phyloP scores from a whole-genome alignment of 225 moss, liverwort and hornwort species.

The Rhytidiadelphus loreus region DNA sequence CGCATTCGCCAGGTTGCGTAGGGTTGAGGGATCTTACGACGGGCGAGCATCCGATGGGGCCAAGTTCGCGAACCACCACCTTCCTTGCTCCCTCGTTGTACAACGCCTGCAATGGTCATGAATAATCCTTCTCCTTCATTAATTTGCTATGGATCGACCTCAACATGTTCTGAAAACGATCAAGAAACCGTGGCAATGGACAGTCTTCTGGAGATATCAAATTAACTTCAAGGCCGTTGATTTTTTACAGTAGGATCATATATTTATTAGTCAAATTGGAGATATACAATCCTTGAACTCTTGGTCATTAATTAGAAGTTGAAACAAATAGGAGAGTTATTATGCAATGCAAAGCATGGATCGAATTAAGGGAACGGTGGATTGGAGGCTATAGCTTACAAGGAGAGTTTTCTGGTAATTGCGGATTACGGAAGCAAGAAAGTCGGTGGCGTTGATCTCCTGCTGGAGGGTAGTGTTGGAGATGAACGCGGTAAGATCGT shows the following conservation, averaged over 20 bases:
- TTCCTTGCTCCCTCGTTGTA: background rate
- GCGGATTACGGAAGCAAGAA: background rate
- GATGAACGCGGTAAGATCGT: conserved; percentile 13
- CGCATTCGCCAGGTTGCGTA: background rate
- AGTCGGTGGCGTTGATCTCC: conserved; percentile 11
- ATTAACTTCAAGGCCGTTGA: background rate
- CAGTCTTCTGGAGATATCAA: background rate
- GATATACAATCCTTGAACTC: background rate
- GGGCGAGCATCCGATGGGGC: background rate
- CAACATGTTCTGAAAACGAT: background rate
- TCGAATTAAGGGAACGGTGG: background rate
- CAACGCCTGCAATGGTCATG: background rate
- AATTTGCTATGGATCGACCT: background rate
- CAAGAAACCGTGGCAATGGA: background rate
- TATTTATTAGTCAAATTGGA: background rate
- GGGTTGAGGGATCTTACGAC: background rate
- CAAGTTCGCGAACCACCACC: background rate
- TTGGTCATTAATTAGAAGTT: background rate
- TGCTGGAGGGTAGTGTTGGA: background rate
- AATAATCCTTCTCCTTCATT: background rate
- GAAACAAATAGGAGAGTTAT: background rate
- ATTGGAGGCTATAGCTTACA: background rate
- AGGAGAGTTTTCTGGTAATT: conserved; percentile 1
- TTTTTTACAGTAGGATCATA: background rate
- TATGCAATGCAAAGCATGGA: background rate